Conservation (phyloP, 257 asterid species). For the Striga asiatica region DNA sequence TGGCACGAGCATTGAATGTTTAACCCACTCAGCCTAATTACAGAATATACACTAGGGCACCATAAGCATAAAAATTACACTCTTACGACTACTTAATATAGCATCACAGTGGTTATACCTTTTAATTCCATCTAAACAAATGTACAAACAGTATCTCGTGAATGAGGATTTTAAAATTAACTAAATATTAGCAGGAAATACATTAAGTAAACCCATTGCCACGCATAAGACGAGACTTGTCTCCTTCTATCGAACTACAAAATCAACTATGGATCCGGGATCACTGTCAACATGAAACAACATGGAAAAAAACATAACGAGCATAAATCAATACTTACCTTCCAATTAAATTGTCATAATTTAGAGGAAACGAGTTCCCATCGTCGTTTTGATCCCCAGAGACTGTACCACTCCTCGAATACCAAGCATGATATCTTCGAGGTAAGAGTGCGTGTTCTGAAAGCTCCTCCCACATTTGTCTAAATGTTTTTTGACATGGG, state of each 20-base stretch:
- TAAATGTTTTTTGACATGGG: conserved; percentile 70
- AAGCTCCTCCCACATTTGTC: conserved; percentile 58
- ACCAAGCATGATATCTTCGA: conserved; percentile 87
- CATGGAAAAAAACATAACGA: background rate
- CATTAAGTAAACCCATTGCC: too few relatives aligned
- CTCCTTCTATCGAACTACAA: conserved; percentile 9
- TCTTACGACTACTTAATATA: background rate
- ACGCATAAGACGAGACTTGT: too few relatives aligned
- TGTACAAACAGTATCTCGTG: background rate
- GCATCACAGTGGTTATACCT: background rate
- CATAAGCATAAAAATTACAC: conserved; percentile 1
- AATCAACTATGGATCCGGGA: background rate
- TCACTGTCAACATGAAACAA: conserved; percentile 9
- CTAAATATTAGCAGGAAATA: too few relatives aligned
- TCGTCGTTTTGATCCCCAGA: conserved; percentile 32
- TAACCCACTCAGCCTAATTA: background rate
- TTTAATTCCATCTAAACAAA: background rate
- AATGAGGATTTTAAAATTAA: too few relatives aligned
- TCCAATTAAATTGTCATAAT: conserved; percentile 42
- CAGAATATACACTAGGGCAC: too few relatives aligned
- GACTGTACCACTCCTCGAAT: conserved; percentile 47
- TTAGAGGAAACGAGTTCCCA: conserved; percentile 63
- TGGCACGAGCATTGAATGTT: background rate
- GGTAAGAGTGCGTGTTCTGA: conserved; percentile 83
- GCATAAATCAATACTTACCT: conserved; percentile 31